Evolutionary conservation across 2,329 filamentous ascomycete genomes (phyloP).

Genomic region (Talaromyces albobiverticillius): DNA sequence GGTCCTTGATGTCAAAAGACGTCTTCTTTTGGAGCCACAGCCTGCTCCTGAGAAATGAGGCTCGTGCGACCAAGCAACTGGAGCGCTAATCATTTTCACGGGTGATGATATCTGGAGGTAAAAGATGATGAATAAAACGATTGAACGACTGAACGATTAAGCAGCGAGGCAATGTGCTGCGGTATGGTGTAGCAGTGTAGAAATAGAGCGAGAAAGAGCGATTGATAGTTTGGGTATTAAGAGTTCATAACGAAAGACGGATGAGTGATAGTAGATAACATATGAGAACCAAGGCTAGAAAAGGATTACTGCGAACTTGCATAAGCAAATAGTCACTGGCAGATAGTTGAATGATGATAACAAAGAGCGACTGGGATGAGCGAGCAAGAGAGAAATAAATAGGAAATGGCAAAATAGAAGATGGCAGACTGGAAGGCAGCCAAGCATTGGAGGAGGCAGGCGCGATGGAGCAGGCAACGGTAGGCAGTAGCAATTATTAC

Average conservation of each 20-base stretch:
- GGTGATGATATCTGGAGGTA: background rate
- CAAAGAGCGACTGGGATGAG: background rate
- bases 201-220: slow-evolving; percentile 4
- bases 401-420: too few species aligned
- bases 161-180: background rate
- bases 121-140: background rate
- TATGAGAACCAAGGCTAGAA: background rate
- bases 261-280: background rate
- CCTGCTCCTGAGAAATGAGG: background rate
- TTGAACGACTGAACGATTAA: background rate
- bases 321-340: too few species aligned
- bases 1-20: slow-evolving; percentile 1
- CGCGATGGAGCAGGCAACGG: too few species aligned
- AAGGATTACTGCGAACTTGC: background rate
- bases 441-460: too few species aligned
- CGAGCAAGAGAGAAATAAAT: too few species aligned
- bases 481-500: background rate
- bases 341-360: background rate
- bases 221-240: background rate
- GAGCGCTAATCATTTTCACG: slow-evolving; percentile 8
- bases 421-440: too few species aligned
- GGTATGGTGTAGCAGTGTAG: background rate
- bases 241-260: background rate
- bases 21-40: background rate
- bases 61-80: slow-evolving; percentile 3